Conservation (phyloP, 192 early-diverging fungal species). For the Coemansia interrupta region DNA sequence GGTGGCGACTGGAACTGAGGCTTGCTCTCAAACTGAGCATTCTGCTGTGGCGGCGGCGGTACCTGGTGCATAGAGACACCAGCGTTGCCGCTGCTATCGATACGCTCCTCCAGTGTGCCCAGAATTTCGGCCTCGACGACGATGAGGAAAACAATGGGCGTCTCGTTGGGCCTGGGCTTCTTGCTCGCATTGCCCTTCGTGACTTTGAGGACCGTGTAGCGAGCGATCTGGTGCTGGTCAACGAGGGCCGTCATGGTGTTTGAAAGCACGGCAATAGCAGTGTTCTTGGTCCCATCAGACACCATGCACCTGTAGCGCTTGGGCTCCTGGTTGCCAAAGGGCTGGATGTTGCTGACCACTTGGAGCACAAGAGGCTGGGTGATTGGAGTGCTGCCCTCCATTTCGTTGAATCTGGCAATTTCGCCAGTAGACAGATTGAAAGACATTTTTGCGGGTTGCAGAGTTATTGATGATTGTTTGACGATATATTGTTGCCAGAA, state of each 20-base stretch:
- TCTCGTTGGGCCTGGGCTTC: slow-evolving; percentile 22
- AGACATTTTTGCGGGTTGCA: not conserved
- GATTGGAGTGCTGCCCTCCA: slow-evolving; percentile 18
- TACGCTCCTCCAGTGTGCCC: slow-evolving; percentile 24
- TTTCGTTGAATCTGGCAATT: slow-evolving; percentile 25
- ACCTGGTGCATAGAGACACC: not conserved
- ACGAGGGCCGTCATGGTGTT: slow-evolving; percentile 30
- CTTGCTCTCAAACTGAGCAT: not conserved
- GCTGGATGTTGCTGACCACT: slow-evolving; percentile 38
- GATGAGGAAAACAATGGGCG: slow-evolving; percentile 31
- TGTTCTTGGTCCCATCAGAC: slow-evolving; percentile 37
- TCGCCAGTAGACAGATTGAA: slow-evolving; percentile 35
- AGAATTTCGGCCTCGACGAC: slow-evolving; percentile 40
- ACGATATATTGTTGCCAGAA: no score
- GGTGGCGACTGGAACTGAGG: slow-evolving; percentile 7
- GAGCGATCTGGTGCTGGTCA: slow-evolving; percentile 25
- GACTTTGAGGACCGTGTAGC: slow-evolving; percentile 36
- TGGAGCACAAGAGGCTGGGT: slow-evolving; percentile 24
- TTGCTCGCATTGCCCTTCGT: slow-evolving; percentile 28
- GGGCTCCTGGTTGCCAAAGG: slow-evolving; percentile 21
- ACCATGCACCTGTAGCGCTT: slow-evolving; percentile 46
- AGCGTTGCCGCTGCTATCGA: slow-evolving; percentile 14
- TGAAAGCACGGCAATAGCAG: slow-evolving; percentile 37
- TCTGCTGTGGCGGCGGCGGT: not conserved
- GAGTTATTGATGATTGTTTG: not conserved